Evolutionary conservation across 106 monocot genomes (phyloP).

Genomic region (Acorus calamus): DNA sequence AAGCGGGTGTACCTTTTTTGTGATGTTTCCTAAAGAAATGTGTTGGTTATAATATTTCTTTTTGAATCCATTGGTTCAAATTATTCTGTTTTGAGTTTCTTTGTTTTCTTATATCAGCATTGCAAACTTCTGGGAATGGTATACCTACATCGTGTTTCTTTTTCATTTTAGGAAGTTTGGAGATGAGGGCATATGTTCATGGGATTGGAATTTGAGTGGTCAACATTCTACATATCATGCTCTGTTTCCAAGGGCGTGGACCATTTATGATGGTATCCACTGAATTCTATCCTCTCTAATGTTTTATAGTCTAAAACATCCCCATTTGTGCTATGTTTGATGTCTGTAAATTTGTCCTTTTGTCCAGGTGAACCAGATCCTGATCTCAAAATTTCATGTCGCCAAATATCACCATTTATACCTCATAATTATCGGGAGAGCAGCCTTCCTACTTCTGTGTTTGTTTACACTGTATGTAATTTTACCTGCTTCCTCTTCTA

Average conservation of each 20-base stretch:
- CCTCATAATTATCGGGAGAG: constrained; percentile 96
- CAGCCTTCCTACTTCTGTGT: constrained; percentile 88
- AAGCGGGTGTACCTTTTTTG: too few relatives aligned
- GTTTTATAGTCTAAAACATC: neutral
- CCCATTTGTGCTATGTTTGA: neutral
- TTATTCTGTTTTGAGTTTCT: too few relatives aligned
- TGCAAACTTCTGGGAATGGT: too few relatives aligned
- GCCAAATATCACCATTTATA: constrained; percentile 99
- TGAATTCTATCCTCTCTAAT: neutral
- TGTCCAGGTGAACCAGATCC: constrained; percentile 91
- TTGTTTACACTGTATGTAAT: constrained; percentile 88
- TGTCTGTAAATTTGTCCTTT: neutral
- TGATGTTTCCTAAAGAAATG: too few relatives aligned
- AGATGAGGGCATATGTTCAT: constrained; percentile 85
- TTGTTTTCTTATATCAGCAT: too few relatives aligned
- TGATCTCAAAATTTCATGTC: constrained; percentile 95
- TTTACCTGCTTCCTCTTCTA: neutral
- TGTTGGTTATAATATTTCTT: too few relatives aligned
- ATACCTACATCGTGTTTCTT: neutral
- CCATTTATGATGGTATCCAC: constrained; percentile 73
- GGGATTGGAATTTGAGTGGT: constrained; percentile 95
- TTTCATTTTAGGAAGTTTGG: constrained; percentile 43
- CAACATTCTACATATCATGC: constrained; percentile 99
- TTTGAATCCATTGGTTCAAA: too few relatives aligned
- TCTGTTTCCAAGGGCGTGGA: constrained; percentile 98